Conservation (phyloP, 1,284 basidiomycete genomes). For the Coriolopsis trogii region DNA sequence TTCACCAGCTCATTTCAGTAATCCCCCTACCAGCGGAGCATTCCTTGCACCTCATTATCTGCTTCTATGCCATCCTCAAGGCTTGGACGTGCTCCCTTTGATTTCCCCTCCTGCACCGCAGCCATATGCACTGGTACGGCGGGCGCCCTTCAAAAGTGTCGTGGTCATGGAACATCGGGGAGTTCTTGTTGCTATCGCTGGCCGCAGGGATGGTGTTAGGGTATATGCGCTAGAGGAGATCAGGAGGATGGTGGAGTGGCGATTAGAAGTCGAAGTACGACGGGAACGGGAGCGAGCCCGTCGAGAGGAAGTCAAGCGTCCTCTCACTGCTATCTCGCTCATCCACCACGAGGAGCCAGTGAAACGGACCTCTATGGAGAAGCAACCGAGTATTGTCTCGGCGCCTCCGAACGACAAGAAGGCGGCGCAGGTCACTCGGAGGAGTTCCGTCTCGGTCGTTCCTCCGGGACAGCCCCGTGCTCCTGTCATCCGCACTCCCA, state of each 20-base stretch:
- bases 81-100: slow-evolving; percentile 77
- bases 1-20: slow-evolving; percentile 74
- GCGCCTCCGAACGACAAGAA: slow-evolving; percentile 23
- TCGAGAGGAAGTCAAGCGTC: slow-evolving; percentile 65
- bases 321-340: slow-evolving; percentile 19
- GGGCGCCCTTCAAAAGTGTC: slow-evolving; percentile 81
- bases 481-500: slow-evolving; percentile 18
- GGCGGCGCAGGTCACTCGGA: slow-evolving; percentile 19
- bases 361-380: slow-evolving; percentile 29
- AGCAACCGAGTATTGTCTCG: slow-evolving; percentile 45
- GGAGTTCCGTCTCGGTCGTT: slow-evolving; percentile 29
- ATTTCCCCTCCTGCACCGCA: slow-evolving; percentile 69
- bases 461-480: slow-evolving; percentile 27
- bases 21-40: slow-evolving; percentile 73
- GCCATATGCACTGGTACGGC: slow-evolving; percentile 77
- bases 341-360: slow-evolving; percentile 26
- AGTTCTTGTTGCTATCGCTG: slow-evolving; percentile 82
- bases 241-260: slow-evolving; percentile 81
- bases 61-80: slow-evolving; percentile 81
- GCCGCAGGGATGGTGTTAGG: slow-evolving; percentile 77
- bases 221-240: slow-evolving; percentile 85
- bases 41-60: slow-evolving; percentile 79
- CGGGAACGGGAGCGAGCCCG: slow-evolving; percentile 69
- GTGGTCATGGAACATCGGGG: slow-evolving; percentile 88
- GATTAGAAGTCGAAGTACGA: slow-evolving; percentile 76